Conservation (phyloP, 139 green algal species). For the Spirogloea muscicola region DNA sequence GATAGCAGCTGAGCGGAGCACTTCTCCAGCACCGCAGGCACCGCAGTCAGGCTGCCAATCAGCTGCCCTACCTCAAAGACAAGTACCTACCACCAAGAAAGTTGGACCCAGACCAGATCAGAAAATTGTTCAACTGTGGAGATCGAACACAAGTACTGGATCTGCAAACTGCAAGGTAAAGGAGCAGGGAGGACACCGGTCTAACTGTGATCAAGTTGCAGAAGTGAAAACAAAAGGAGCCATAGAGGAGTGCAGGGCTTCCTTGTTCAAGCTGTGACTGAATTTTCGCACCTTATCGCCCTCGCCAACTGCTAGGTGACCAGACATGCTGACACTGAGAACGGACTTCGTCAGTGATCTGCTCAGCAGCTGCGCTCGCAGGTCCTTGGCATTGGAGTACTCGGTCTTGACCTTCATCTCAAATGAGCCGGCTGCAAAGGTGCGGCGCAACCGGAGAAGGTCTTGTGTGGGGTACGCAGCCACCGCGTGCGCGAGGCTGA, state of each 20-base stretch:
- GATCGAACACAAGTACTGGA: no score
- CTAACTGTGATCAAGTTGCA: no score
- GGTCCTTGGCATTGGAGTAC: constrained; percentile 13
- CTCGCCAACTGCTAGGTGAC: constrained; percentile 44
- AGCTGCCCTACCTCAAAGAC: constrained; percentile 43
- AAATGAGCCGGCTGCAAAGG: constrained; percentile 22
- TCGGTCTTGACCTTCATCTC: constrained; percentile 45
- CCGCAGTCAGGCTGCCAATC: background rate
- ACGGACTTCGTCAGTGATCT: constrained; percentile 21
- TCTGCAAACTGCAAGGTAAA: no score
- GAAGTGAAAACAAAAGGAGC: no score
- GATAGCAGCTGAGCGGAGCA: constrained; percentile 23
- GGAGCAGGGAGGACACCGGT: no score
- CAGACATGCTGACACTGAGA: constrained; percentile 27
- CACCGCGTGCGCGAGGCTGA: background rate
- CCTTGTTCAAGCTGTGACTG: no score
- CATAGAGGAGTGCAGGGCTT: no score
- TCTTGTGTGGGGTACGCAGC: constrained; percentile 21
- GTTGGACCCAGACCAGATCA: no score
- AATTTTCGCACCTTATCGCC: constrained; percentile 52
- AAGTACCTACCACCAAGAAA: no score
- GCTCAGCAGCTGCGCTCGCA: constrained; percentile 1
- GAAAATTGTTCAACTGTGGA: no score
- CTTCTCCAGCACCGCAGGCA: constrained; percentile 27
- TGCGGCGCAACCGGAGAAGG: constrained; percentile 7